These are phyloP conservation scores for Fomitopsis pulvina DNA, from an alignment of 768 basidiomycete genomes.

Conservation along the genomic window DNA sequence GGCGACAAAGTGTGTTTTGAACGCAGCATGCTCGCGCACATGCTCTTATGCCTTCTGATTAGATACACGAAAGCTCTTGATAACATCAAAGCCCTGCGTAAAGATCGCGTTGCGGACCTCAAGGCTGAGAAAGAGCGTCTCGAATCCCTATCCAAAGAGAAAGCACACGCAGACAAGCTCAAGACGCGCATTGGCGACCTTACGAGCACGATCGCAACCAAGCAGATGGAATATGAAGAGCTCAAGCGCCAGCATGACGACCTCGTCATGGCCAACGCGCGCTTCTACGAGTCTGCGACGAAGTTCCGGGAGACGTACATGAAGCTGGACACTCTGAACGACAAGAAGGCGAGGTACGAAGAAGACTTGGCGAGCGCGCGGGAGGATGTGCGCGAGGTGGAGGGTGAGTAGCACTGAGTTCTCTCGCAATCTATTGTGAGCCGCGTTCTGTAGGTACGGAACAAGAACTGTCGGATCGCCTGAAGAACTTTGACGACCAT, in stretches of 20 bases:
- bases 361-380: constrained; percentile 56
- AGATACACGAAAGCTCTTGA: constrained; percentile 98
- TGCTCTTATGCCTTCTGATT: not conserved
- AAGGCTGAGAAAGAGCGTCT: constrained; percentile 91
- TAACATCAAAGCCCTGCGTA: constrained; percentile 82
- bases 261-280: constrained; percentile 61
- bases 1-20: constrained; percentile 69
- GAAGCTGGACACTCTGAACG: constrained; percentile 55
- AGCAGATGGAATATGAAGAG: constrained; percentile 70
- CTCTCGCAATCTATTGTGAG: not conserved
- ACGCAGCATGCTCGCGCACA: not conserved
- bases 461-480: constrained; percentile 55
- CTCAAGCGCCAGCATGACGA: constrained; percentile 59
- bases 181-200: constrained; percentile 57
- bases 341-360: constrained; percentile 55
- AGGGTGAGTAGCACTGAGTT: constrained; percentile 3
- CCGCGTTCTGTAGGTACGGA: constrained; percentile 51
- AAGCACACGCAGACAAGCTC: constrained; percentile 81
- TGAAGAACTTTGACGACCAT: constrained; percentile 55
- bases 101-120: constrained; percentile 84
- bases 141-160: constrained; percentile 70
- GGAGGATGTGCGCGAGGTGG: constrained; percentile 51
- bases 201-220: constrained; percentile 53
- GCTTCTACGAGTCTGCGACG: constrained; percentile 76
- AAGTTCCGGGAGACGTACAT: constrained; percentile 84